These are phyloP conservation scores for Amaranthus tricolor DNA, from an alignment of 179 eudicot species.

Conservation along the genomic window DNA sequence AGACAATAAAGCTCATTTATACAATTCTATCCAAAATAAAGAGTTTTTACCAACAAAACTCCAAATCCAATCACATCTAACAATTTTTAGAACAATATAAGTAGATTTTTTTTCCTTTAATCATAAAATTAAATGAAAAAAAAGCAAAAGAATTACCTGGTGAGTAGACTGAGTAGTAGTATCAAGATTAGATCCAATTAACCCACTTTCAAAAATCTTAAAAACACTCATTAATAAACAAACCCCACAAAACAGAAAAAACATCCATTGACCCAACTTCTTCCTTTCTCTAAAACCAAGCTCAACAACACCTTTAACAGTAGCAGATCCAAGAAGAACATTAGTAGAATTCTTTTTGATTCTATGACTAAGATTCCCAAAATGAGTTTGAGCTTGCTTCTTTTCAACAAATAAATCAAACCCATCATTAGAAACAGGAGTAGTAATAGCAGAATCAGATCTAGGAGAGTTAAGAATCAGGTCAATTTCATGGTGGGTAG, in stretches of 20 bases:
- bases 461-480: slow-evolving; percentile 71
- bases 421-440: slow-evolving; percentile 38
- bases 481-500: slow-evolving; percentile 66
- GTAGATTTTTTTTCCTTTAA: neutral
- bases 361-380: slow-evolving; percentile 40
- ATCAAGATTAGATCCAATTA: slow-evolving; percentile 46
- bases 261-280: slow-evolving; percentile 76
- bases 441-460: slow-evolving; percentile 50
- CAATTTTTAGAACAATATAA: neutral
- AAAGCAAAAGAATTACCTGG: slow-evolving; percentile 9
- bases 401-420: slow-evolving; percentile 38
- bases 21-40: too few species aligned
- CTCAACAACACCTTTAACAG: slow-evolving; percentile 38
- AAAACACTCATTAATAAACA: slow-evolving; percentile 71
- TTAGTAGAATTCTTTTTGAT: slow-evolving; percentile 29
- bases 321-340: slow-evolving; percentile 31
- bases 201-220: slow-evolving; percentile 64
- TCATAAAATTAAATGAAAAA: neutral
- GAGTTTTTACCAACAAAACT: neutral
- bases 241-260: slow-evolving; percentile 68
- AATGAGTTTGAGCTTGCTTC: slow-evolving; percentile 40
- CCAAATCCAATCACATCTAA: neutral
- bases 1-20: too few species aligned
- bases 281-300: slow-evolving; percentile 56
- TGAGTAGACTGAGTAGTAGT: slow-evolving; percentile 6